Percentiles rank a stretch among this genome's conserved stretches.
Evolutionary conservation across 2,329 filamentous ascomycete species (phyloP).

Genomic region (Trichophyton equinum): DNA sequence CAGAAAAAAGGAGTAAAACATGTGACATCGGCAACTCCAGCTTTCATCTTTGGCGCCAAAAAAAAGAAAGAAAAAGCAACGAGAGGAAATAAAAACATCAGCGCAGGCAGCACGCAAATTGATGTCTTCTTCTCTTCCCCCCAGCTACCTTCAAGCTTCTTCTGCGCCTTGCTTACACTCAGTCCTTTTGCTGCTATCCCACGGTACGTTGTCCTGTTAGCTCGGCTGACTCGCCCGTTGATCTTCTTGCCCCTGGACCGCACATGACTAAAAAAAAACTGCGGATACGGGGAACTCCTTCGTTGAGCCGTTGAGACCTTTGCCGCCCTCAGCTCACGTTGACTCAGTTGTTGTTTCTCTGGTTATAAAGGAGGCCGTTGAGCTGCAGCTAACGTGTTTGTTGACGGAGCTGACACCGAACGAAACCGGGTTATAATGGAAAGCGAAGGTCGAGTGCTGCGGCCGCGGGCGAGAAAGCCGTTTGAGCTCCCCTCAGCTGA

Average conservation of each 20-base stretch:
- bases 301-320: background rate
- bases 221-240: no score
- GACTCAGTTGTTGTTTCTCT: background rate
- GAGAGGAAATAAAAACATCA: no score
- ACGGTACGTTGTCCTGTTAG: background rate
- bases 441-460: slow-evolving; percentile 11
- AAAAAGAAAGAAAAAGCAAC: no score
- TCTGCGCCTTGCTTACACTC: background rate
- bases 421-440: slow-evolving; percentile 15
- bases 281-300: background rate
- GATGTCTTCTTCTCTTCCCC: no score
- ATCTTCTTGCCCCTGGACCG: background rate
- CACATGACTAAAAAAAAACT: background rate
- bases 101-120: no score
- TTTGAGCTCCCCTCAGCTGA: slow-evolving; percentile 15
- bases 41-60: no score
- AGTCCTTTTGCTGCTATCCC: background rate
- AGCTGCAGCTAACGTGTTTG: background rate
- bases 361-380: background rate
- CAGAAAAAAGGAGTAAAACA: no score
- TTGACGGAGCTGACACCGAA: background rate
- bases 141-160: no score
- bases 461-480: slow-evolving; percentile 8
- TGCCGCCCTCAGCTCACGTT: background rate
- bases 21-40: no score